Percentiles rank a stretch among this genome's conserved stretches.
Evolutionary conservation across 805 yeast species (phyloP).

Genomic region (Jamesozyma lodderae): DNA sequence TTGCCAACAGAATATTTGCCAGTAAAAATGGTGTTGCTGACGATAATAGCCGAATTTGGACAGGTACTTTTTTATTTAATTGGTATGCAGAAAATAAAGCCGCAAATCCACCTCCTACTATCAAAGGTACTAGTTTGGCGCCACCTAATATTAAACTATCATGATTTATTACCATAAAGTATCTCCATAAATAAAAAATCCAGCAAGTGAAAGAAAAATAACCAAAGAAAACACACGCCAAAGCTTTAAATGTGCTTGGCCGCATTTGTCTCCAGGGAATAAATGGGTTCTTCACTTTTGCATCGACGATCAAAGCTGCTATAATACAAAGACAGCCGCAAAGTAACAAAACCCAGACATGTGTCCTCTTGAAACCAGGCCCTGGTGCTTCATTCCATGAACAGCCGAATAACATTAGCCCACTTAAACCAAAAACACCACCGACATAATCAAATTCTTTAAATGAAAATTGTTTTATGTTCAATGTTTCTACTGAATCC

Average conservation of each 20-base stretch:
- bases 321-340: conserved; percentile 37
- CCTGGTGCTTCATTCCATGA: conserved; percentile 62
- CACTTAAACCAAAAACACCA: conserved; percentile 41
- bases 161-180: conserved; percentile 36
- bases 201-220: conserved; percentile 49
- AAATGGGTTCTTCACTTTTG: conserved; percentile 37
- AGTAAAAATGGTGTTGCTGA: background rate
- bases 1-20: conserved; percentile 1
- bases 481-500: background rate
- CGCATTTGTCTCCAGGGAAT: conserved; percentile 32
- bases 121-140: conserved; percentile 34
- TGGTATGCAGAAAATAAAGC: conserved; percentile 27
- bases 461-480: conserved; percentile 1
- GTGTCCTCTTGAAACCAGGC: conserved; percentile 49
- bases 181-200: conserved; percentile 46
- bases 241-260: conserved; percentile 1
- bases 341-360: conserved; percentile 43
- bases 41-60: conserved; percentile 3
- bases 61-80: conserved; percentile 4
- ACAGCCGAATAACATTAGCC: conserved; percentile 48
- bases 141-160: conserved; percentile 37
- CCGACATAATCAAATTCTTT: conserved; percentile 35
- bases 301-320: conserved; percentile 32
- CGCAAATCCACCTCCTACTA: conserved; percentile 43
- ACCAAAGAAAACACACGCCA: conserved; percentile 31